Conservation (phyloP, 345 rosid species). For the Mercurialis annua region DNA sequence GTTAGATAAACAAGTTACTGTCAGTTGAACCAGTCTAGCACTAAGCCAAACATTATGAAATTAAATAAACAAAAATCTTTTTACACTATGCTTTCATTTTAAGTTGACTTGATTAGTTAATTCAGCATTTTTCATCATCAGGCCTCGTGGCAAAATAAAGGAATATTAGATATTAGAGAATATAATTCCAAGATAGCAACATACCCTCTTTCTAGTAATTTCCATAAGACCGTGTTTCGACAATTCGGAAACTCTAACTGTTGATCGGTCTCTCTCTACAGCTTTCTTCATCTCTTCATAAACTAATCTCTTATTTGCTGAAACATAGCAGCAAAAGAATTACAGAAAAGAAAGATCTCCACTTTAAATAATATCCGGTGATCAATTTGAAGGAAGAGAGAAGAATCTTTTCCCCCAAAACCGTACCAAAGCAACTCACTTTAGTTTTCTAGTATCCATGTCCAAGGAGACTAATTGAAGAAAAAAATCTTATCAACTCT, state of each 20-base stretch:
- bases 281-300: slow-evolving; percentile 91
- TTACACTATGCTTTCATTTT: background rate
- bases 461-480: background rate
- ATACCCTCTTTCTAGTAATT: slow-evolving; percentile 95
- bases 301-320: slow-evolving; percentile 88
- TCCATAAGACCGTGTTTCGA: slow-evolving; percentile 98
- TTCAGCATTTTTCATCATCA: background rate
- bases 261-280: slow-evolving; percentile 87
- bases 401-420: background rate
- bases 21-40: slow-evolving; percentile 6
- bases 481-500: background rate
- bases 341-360: background rate
- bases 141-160: slow-evolving; percentile 9
- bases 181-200: slow-evolving; percentile 15
- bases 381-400: background rate
- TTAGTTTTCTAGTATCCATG: background rate
- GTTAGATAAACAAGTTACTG: slow-evolving; percentile 9
- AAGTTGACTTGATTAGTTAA: background rate
- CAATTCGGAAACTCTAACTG: slow-evolving; percentile 85
- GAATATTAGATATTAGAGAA: slow-evolving; percentile 13
- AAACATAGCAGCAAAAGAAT: slow-evolving; percentile 25
- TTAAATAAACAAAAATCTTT: background rate
- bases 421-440: background rate
- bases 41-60: background rate
- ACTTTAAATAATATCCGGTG: background rate